These are phyloP conservation scores for Spiromastix sp. DNA, from an alignment of 2,329 filamentous ascomycete genomes.

Conservation along the genomic window DNA sequence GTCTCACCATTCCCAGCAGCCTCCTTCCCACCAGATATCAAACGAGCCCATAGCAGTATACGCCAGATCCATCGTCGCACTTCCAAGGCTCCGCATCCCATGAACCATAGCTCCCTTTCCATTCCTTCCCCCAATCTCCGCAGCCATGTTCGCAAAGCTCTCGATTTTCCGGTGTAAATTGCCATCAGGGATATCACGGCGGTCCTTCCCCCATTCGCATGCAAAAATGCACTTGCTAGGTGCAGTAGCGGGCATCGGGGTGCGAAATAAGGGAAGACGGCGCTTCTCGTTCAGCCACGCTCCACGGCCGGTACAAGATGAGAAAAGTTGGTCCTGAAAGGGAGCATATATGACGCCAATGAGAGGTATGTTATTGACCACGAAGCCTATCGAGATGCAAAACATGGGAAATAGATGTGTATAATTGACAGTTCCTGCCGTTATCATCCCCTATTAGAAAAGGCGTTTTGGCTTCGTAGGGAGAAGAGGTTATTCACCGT, in stretches of 20 bases:
- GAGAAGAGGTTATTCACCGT: slow-evolving; percentile 39
- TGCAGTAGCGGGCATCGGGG: slow-evolving; percentile 52
- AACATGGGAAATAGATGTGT: slow-evolving; percentile 74
- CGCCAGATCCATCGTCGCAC: slow-evolving; percentile 62
- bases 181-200: slow-evolving; percentile 53
- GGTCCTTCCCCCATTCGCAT: slow-evolving; percentile 73
- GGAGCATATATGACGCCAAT: slow-evolving; percentile 66
- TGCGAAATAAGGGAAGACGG: slow-evolving; percentile 52
- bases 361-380: slow-evolving; percentile 48
- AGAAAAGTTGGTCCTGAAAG: slow-evolving; percentile 59
- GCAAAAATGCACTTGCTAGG: slow-evolving; percentile 61
- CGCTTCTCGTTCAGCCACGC: slow-evolving; percentile 59
- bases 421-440: slow-evolving; percentile 66
- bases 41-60: slow-evolving; percentile 66
- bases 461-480: no score
- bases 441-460: no score
- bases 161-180: slow-evolving; percentile 64
- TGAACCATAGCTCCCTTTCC: slow-evolving; percentile 72
- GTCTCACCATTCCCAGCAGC: slow-evolving; percentile 68
- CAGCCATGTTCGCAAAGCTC: slow-evolving; percentile 65
- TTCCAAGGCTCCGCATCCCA: slow-evolving; percentile 60
- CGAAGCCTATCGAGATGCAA: slow-evolving; percentile 65
- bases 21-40: slow-evolving; percentile 77
- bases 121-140: slow-evolving; percentile 50
- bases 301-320: slow-evolving; percentile 54